A percentile compares a stretch with the other conserved stretches of the same genome.
Evolutionary conservation across 352 stramenopile genomes (phyloP).

Genomic region (Phytophthora melonis): DNA sequence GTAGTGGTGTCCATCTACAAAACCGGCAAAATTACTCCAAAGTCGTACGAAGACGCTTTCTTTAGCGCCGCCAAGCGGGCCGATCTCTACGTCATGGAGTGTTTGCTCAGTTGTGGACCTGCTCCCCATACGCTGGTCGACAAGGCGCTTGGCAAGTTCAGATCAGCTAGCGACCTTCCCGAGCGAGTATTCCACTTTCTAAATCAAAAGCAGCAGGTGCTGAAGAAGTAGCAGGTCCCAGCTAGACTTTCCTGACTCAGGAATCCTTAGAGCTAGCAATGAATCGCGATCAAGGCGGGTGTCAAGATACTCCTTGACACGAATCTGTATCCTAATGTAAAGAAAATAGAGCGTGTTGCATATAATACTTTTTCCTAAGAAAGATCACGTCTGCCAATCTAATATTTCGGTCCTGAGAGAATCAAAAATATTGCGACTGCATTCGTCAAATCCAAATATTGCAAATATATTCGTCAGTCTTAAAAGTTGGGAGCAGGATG

Average conservation of each 20-base stretch:
- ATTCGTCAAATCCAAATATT: too few species aligned
- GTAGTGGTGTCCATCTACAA: background rate
- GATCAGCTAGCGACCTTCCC: background rate
- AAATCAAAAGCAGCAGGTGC: background rate
- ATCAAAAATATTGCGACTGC: background rate
- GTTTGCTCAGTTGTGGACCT: background rate
- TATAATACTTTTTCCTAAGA: too few species aligned
- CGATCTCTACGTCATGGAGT: background rate
- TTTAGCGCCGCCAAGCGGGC: background rate
- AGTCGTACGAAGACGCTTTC: background rate
- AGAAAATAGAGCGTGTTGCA: too few species aligned
- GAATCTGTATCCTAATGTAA: too few species aligned
- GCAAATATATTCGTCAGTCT: too few species aligned
- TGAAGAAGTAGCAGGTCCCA: background rate
- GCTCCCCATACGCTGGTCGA: background rate
- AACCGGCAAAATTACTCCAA: background rate
- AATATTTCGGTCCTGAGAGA: background rate
- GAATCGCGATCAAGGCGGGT: too few species aligned
- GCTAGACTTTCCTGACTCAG: background rate
- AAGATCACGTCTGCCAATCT: background rate
- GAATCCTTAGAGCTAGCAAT: background rate
- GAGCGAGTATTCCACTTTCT: background rate
- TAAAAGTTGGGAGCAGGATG: background rate
- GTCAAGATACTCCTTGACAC: too few species aligned
- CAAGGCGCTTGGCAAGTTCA: background rate